Percentiles rank a stretch among this genome's conserved stretches.
Evolutionary conservation across 1,139 yeast species (phyloP).

Genomic region (Geotrichum histeridarum): DNA sequence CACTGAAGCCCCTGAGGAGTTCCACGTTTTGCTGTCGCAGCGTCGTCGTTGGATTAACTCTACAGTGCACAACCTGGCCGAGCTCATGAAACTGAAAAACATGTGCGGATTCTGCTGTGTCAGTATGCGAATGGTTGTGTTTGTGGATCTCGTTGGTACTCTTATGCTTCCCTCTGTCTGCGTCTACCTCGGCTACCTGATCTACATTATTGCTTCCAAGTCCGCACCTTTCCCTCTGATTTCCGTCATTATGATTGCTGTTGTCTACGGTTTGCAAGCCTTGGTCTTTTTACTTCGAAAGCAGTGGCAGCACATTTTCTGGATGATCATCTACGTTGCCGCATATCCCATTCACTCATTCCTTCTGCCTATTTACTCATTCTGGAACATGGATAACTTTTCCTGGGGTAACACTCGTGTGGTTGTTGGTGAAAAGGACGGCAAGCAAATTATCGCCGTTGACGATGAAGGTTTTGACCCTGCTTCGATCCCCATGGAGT

Average conservation of each 20-base stretch:
- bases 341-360: conserved; percentile 42
- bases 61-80: conserved; percentile 42
- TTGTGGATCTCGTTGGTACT: conserved; percentile 40
- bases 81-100: conserved; percentile 40
- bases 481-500: conserved; percentile 34
- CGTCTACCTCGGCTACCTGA: conserved; percentile 40
- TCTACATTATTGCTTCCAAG: conserved; percentile 34
- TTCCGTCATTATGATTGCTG: conserved; percentile 39
- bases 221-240: conserved; percentile 38
- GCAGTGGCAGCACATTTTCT: conserved; percentile 44
- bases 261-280: conserved; percentile 42
- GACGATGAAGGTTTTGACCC: conserved; percentile 34
- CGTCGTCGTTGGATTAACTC: conserved; percentile 46
- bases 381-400: conserved; percentile 46
- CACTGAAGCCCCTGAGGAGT: conserved; percentile 44
- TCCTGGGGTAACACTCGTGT: conserved; percentile 46
- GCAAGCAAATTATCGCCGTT: conserved; percentile 35
- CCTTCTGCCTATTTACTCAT: conserved; percentile 40
- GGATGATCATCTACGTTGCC: conserved; percentile 42
- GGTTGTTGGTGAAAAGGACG: conserved; percentile 42
- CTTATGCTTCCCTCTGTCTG: conserved; percentile 42
- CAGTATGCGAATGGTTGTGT: conserved; percentile 42
- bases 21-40: conserved; percentile 42
- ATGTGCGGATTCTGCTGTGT: conserved; percentile 45
- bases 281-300: conserved; percentile 39